phyloP scores from a whole-genome alignment of 192 early-diverging fungal genomes.

The Coemansia sp. region DNA sequence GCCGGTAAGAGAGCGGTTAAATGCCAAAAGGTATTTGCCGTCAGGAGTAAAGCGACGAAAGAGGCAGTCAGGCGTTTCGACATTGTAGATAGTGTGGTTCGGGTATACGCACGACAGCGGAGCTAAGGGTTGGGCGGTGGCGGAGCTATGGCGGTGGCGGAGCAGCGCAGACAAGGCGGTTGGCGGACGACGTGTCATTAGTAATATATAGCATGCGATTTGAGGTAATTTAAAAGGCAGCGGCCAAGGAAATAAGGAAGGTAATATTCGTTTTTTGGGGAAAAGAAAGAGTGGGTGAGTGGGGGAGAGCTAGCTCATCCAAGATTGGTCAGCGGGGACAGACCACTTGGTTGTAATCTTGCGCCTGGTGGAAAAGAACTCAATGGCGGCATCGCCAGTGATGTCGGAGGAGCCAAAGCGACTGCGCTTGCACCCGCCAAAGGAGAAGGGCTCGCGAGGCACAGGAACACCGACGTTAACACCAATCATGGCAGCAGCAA shows the following conservation, averaged over 20 bases:
- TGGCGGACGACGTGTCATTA: background rate
- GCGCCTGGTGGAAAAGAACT: constrained; percentile 70
- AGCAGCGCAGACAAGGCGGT: constrained; percentile 24
- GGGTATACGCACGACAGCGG: constrained; percentile 40
- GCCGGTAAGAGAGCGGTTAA: constrained; percentile 39
- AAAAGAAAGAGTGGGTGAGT: constrained; percentile 1
- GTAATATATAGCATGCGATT: background rate
- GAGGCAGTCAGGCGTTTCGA: constrained; percentile 49
- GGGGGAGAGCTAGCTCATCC: constrained; percentile 53
- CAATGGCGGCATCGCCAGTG: constrained; percentile 68
- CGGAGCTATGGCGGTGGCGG: constrained; percentile 12
- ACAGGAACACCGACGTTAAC: constrained; percentile 76
- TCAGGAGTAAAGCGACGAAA: constrained; percentile 50
- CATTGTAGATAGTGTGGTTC: constrained; percentile 46
- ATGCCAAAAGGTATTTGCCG: constrained; percentile 45
- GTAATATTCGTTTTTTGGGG: background rate
- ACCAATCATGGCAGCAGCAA: constrained; percentile 77
- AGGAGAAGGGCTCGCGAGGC: constrained; percentile 76
- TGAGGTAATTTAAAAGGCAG: background rate
- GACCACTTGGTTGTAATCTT: constrained; percentile 83
- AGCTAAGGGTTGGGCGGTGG: background rate
- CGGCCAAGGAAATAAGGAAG: background rate
- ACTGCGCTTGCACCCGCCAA: constrained; percentile 71
- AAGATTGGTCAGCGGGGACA: constrained; percentile 57
- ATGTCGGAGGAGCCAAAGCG: constrained; percentile 72